These are phyloP conservation scores for Cyanidiococcus yangmingshanensis DNA, from an alignment of 23 red algal genomes.

Conservation along the genomic window DNA sequence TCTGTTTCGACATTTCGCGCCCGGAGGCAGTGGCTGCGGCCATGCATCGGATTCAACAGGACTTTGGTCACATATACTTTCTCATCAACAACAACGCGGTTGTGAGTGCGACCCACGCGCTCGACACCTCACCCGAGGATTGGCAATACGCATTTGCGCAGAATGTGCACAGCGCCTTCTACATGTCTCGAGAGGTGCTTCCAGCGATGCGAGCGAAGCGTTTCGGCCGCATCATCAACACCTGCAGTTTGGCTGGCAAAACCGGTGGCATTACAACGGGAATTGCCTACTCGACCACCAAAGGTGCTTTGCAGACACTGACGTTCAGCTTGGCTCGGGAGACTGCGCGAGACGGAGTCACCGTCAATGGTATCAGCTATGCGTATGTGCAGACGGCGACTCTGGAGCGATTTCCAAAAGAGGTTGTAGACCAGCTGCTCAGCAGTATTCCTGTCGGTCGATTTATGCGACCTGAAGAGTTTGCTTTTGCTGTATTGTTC, in stretches of 20 bases:
- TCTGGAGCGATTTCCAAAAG: conserved; percentile 74
- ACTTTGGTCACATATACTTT: conserved; percentile 76
- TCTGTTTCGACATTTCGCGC: conserved; percentile 83
- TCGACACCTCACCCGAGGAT: conserved; percentile 56
- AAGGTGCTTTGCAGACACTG: conserved; percentile 91
- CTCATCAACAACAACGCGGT: conserved; percentile 92
- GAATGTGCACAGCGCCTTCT: conserved; percentile 86
- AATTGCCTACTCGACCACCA: conserved; percentile 82
- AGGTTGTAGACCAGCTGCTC: conserved; percentile 85
- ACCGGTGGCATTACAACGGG: conserved; percentile 92
- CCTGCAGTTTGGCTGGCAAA: conserved; percentile 88
- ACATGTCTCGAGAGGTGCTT: conserved; percentile 62
- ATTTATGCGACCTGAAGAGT: conserved; percentile 94
- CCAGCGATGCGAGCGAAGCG: conserved; percentile 70
- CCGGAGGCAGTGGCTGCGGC: conserved; percentile 64
- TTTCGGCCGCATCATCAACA: conserved; percentile 94
- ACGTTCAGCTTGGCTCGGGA: conserved; percentile 88
- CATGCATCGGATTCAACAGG: conserved; percentile 49
- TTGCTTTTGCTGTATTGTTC: conserved; percentile 81
- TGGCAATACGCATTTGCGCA: conserved; percentile 82
- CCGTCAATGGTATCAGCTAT: conserved; percentile 86
- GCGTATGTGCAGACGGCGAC: conserved; percentile 84
- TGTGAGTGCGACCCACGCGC: conserved; percentile 42
- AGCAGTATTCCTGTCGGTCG: conserved; percentile 86
- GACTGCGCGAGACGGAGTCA: conserved; percentile 75